Evolutionary conservation across 306 rosid species (phyloP).

Genomic region (Trifolium repens): DNA sequence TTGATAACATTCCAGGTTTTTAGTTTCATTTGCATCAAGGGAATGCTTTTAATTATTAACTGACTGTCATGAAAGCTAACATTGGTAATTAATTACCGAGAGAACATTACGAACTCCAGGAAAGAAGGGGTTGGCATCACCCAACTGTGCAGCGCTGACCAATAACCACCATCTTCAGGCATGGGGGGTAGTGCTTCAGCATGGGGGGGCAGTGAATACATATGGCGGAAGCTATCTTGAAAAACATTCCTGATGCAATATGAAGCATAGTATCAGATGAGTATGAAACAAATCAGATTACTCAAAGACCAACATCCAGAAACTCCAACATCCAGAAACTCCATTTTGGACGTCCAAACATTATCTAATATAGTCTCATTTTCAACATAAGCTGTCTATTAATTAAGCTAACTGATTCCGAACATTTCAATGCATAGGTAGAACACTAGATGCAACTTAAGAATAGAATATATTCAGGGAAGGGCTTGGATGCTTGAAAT

Average conservation of each 20-base stretch:
- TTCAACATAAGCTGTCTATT: slow-evolving; percentile 28
- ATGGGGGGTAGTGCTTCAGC: slow-evolving; percentile 89
- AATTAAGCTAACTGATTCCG: slow-evolving; percentile 10
- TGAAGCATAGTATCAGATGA: slow-evolving; percentile 32
- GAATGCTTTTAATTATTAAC: slow-evolving; percentile 24
- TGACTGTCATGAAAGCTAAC: slow-evolving; percentile 22
- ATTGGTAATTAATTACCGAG: slow-evolving; percentile 60
- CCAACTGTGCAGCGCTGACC: slow-evolving; percentile 97
- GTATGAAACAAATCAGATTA: slow-evolving; percentile 24
- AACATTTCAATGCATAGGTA: slow-evolving; percentile 11
- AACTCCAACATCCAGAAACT: slow-evolving; percentile 23
- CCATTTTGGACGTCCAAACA: slow-evolving; percentile 27
- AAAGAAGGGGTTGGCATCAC: slow-evolving; percentile 99
- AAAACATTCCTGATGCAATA: slow-evolving; percentile 72
- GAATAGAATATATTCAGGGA: slow-evolving; percentile 30
- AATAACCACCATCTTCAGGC: slow-evolving; percentile 91
- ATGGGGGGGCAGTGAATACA: slow-evolving; percentile 70
- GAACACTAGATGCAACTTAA: slow-evolving; percentile 30
- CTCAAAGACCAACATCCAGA: slow-evolving; percentile 29
- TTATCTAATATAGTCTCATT: slow-evolving; percentile 11
- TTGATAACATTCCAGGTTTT: slow-evolving; percentile 39
- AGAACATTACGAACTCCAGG: slow-evolving; percentile 88
- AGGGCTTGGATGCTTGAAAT: slow-evolving; percentile 30
- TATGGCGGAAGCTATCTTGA: slow-evolving; percentile 71
- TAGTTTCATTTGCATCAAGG: slow-evolving; percentile 29